These are phyloP conservation scores for Trichoderma virens DNA, from an alignment of 495 filamentous ascomycete species.

Conservation along the genomic window DNA sequence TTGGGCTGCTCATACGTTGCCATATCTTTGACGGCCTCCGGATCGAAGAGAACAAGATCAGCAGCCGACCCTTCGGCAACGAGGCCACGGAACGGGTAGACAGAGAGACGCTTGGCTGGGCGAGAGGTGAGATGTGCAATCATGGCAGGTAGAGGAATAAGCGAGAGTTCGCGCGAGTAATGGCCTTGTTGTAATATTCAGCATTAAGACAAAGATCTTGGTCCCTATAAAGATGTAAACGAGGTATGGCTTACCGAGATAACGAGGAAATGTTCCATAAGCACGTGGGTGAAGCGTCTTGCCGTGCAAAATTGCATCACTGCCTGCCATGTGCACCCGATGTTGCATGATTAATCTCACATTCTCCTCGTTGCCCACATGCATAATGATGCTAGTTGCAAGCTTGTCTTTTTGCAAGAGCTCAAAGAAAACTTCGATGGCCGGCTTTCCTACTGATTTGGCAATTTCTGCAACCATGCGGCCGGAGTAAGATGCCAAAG, in stretches of 20 bases:
- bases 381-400: constrained; percentile 9
- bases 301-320: constrained; percentile 11
- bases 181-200: background rate
- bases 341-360: constrained; percentile 8
- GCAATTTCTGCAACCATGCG: constrained; percentile 6
- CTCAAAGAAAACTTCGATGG: constrained; percentile 8
- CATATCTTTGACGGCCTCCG: constrained; percentile 8
- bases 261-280: constrained; percentile 8
- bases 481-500: constrained; percentile 7
- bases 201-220: background rate
- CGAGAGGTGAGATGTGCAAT: constrained; percentile 10
- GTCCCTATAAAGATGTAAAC: background rate
- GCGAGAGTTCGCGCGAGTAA: constrained; percentile 1
- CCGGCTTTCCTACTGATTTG: background rate
- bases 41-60: constrained; percentile 9
- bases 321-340: constrained; percentile 10
- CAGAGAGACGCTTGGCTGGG: constrained; percentile 7
- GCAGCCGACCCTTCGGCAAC: constrained; percentile 10
- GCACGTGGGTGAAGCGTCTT: constrained; percentile 9
- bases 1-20: constrained; percentile 10
- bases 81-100: constrained; percentile 7
- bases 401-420: constrained; percentile 6
- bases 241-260: background rate
- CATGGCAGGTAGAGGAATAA: constrained; percentile 7
- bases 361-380: constrained; percentile 11